Percentiles rank a stretch among this genome's conserved stretches.
phyloP scores from a whole-genome alignment of 148 eudicot species.

The Pharnaceum exiguum region DNA sequence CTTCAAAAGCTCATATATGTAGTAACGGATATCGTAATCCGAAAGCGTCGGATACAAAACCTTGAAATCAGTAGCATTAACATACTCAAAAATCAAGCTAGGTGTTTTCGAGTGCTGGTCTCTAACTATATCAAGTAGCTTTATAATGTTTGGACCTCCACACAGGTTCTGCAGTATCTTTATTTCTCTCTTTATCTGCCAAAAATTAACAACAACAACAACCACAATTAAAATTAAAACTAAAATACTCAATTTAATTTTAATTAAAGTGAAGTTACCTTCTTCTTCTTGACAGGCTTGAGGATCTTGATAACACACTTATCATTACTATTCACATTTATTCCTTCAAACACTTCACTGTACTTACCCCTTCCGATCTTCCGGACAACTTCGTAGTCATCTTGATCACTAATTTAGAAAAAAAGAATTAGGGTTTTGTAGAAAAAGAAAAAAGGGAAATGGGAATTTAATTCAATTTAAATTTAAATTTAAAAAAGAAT shows the following conservation, averaged over 20 bases:
- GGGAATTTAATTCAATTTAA: no score
- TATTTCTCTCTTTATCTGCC: conserved; percentile 91
- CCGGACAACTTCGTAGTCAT: conserved; percentile 97
- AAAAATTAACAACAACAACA: conserved; percentile 1
- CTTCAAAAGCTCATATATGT: conserved; percentile 95
- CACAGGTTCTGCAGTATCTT: conserved; percentile 89
- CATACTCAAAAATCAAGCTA: conserved; percentile 88
- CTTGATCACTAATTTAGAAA: conserved; percentile 57
- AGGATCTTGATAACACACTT: conserved; percentile 85
- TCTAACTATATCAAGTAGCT: conserved; percentile 77
- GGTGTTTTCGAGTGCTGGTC: conserved; percentile 98
- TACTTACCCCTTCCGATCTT: conserved; percentile 98
- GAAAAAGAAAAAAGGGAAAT: not conserved
- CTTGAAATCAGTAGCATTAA: conserved; percentile 94
- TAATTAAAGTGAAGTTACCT: conserved; percentile 41
- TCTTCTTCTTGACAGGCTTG: conserved; percentile 95
- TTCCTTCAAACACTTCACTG: conserved; percentile 97
- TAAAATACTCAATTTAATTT: not conserved
- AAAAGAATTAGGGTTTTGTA: not conserved
- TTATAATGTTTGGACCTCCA: conserved; percentile 87
- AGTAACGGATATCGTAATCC: conserved; percentile 94
- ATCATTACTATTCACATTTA: conserved; percentile 79
- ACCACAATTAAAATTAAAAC: no score
- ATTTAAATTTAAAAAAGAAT: no score
- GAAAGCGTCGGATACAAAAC: conserved; percentile 87